Base-by-base conservation (phyloP, 108 stramenopile species). In the Pseudonitzschia multiseries region DNA sequence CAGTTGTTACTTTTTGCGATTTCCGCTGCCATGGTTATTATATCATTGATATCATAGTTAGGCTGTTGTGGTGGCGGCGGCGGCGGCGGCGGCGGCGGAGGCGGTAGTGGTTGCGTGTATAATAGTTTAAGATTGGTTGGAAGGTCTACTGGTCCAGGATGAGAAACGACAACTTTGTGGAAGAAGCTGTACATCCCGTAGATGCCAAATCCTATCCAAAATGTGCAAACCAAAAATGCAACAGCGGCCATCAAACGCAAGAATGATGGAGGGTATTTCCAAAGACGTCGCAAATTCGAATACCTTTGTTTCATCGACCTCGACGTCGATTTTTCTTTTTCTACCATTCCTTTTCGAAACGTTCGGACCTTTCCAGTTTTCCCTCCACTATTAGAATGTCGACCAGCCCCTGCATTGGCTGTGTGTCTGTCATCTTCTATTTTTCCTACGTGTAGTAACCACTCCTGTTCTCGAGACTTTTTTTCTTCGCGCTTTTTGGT, bases 111-210 rank as follows among this genome's bases (percentile, higher is more conserved):
- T 36, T 2, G 36, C 36, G 36, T 5, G 6, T 36, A 6, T 36
- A 36, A 2, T 36, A n/a, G 50, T 51, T 4, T n/a, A 51, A n/a
- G 50, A 26, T 24, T 13, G 9, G 20, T 56, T 13, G 54, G 54
- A 56, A 12, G 1, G 17, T 2, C 54, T 1, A 26, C 54, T 24
- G 20, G 10, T 9, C 27, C 48, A 6, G 6, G 5, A 22, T 20
- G 29, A n/a, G n/a, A n/a, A n/a, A n/a, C n/a, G 9, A 52, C 13
- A 5, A 57, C 29, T 20, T 46, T n/a, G 9, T 41, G 53, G 10
- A 61, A 41, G 17, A 72, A 60, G 41, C 26, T 43, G 2, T 79
- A 79, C 54, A 79, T 57, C 20, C 79, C 79, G 60, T 75, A 80
- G 10, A 75, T 32, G 10, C 75, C 79, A 57, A 80, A 73, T 14